Base-by-base conservation (phyloP, 2,329 filamentous ascomycete genomes). In the Talaromyces marneffei region DNA sequence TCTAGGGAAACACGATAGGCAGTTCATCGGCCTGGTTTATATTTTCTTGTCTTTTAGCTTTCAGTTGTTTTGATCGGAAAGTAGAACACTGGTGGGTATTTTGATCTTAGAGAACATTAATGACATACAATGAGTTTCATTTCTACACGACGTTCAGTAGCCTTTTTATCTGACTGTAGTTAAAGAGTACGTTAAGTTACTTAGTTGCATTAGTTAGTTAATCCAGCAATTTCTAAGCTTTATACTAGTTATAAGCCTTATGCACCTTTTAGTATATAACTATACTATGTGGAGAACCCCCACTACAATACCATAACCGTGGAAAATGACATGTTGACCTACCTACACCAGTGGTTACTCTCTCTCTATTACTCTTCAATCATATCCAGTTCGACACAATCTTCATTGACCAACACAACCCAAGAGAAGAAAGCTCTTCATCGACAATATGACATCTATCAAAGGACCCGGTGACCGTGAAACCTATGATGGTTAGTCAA, bases 381-480 rank as follows among this genome's bases (percentile, higher is more conserved):
- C 18, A 35, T 16, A 52, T 20, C 10, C 9, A 14, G n/a, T 20
- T 12, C 29, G 27, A 35, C 29, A 35, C 6, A 35, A 35, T 23
- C 25, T 4, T 20, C 10, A 5, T 14, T 33, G 6, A 20, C 16
- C 2, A 2, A 35, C 48, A 23, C n/a, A 33, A n/a, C 8, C 12
- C 46, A 23, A 37, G 52, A 40, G 44, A 27, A 27, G n/a, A 16
- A 9, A 46, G 3, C n/a, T 33, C 4, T 23, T 35, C 2, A 46
- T 39, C 33, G 69, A 62, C 57, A 82, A 42, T 46, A 79, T 85
- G 82, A 71, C 82, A 61, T 76, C 80, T 52, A 74, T 86, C 67
- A 88, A 88, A 79, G 86, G 86, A 58, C 85, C 85, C 33, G 86
- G 85, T 65, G 80, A 82, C 70, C 78, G 82, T 33, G 81, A 80